These are phyloP conservation scores for Taiozyma sp. DNA, from an alignment of 1,139 yeast genomes.

Conservation along the genomic window DNA sequence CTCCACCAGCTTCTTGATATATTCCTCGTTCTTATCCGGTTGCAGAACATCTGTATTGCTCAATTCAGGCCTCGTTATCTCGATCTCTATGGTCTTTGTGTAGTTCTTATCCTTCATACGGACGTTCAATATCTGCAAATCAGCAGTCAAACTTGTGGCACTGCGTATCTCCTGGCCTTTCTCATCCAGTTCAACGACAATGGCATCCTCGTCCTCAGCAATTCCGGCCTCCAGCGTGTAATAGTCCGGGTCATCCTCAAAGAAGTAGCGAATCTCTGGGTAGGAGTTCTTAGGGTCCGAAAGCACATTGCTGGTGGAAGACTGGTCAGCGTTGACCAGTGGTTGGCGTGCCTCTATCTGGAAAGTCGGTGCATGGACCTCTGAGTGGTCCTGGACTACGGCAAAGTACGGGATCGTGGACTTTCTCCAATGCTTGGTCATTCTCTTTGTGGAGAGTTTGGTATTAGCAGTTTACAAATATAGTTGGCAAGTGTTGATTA, in stretches of 20 bases:
- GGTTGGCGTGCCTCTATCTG: not conserved
- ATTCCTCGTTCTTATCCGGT: slow-evolving; percentile 23
- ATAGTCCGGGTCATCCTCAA: slow-evolving; percentile 26
- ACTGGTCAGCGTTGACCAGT: slow-evolving; percentile 4
- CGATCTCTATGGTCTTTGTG: slow-evolving; percentile 26
- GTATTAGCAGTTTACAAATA: not conserved
- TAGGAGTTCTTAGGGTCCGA: slow-evolving; percentile 11
- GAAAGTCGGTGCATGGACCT: slow-evolving; percentile 1
- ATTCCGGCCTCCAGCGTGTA: slow-evolving; percentile 11
- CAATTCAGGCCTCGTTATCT: slow-evolving; percentile 26
- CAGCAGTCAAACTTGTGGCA: slow-evolving; percentile 27
- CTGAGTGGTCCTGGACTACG: slow-evolving; percentile 12
- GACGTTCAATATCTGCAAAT: slow-evolving; percentile 24
- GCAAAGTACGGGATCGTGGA: slow-evolving; percentile 21
- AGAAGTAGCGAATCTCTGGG: slow-evolving; percentile 23
- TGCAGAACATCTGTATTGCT: slow-evolving; percentile 20
- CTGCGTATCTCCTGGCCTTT: slow-evolving; percentile 19
- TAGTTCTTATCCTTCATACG: slow-evolving; percentile 18
- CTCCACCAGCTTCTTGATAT: slow-evolving; percentile 26
- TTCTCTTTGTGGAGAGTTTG: not conserved
- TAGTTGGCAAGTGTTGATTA: too few relatives aligned
- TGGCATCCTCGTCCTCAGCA: slow-evolving; percentile 27
- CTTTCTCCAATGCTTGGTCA: slow-evolving; percentile 16
- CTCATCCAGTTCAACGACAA: slow-evolving; percentile 28
- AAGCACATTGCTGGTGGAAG: slow-evolving; percentile 2